These are phyloP conservation scores for Penicillium nordicum DNA, from an alignment of 2,329 filamentous ascomycete genomes.

Conservation along the genomic window DNA sequence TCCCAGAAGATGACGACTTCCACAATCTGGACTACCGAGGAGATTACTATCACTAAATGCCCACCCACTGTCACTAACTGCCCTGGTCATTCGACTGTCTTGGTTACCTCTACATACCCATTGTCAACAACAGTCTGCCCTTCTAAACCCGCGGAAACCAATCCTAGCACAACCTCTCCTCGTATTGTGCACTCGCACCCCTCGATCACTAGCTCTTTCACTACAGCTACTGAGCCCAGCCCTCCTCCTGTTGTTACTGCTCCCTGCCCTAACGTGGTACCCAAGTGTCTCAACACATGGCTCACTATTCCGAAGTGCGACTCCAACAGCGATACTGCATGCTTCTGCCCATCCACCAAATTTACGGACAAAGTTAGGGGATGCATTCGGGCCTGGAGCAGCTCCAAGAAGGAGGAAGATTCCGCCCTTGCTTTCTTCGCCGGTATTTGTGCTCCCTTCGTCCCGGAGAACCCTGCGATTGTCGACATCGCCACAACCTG, in stretches of 20 bases:
- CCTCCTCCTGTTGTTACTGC: conserved; percentile 24
- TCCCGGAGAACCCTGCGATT: conserved; percentile 67
- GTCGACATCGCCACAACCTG: conserved; percentile 49
- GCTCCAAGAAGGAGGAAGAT: conserved; percentile 60
- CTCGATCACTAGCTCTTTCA: background rate
- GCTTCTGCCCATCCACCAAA: conserved; percentile 76
- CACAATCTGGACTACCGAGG: conserved; percentile 30
- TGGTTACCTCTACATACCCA: conserved; percentile 52
- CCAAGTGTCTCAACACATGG: conserved; percentile 88
- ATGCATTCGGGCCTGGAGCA: conserved; percentile 74
- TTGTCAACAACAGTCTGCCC: conserved; percentile 58
- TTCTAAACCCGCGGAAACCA: background rate
- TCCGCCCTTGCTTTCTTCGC: conserved; percentile 77
- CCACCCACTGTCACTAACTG: conserved; percentile 45
- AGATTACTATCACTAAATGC: conserved; percentile 36
- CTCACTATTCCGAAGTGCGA: conserved; percentile 66
- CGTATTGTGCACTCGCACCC: background rate
- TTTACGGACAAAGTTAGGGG: conserved; percentile 74
- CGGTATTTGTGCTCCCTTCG: conserved; percentile 77
- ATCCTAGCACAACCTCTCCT: background rate
- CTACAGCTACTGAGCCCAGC: background rate
- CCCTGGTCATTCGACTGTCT: conserved; percentile 47
- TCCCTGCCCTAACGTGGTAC: conserved; percentile 65
- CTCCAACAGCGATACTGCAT: conserved; percentile 74
- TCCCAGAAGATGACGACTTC: conserved; percentile 20